Evolutionary conservation across 2,329 filamentous ascomycete species (phyloP).

Genomic region (Talaromyces sp.): DNA sequence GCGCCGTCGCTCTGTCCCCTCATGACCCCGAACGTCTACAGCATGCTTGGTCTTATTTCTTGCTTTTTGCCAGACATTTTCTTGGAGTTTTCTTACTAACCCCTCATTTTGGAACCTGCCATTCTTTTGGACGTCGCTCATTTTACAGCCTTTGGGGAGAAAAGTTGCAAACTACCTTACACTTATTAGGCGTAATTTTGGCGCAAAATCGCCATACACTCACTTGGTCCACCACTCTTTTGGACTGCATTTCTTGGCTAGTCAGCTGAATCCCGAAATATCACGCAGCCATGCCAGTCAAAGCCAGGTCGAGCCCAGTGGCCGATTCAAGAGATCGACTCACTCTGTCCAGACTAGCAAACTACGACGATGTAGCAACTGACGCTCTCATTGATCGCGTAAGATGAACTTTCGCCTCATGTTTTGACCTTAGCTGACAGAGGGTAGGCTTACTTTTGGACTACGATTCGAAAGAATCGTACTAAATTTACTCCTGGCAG

Average conservation of each 20-base stretch:
- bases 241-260: no score
- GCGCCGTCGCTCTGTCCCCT: conserved; percentile 11
- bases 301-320: conserved; percentile 29
- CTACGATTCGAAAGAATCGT: conserved; percentile 89
- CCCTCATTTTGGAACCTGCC: background rate
- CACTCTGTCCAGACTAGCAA: conserved; percentile 80
- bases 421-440: conserved; percentile 8
- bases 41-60: conserved; percentile 3
- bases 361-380: conserved; percentile 93
- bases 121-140: background rate
- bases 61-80: background rate
- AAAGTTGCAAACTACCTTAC: background rate
- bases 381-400: conserved; percentile 95
- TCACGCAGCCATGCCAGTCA: conserved; percentile 33
- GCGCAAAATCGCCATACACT: background rate
- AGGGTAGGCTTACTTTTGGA: conserved; percentile 87
- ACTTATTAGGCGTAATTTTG: background rate
- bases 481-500: conserved; percentile 80
- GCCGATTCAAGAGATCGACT: conserved; percentile 61
- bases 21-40: conserved; percentile 5
- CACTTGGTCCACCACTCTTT: background rate
- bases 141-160: background rate
- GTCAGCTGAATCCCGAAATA: no score
- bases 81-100: background rate
- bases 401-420: conserved; percentile 41